Evolutionary conservation across 139 green algal genomes (phyloP).

Genomic region (Coccomyxa sp.): DNA sequence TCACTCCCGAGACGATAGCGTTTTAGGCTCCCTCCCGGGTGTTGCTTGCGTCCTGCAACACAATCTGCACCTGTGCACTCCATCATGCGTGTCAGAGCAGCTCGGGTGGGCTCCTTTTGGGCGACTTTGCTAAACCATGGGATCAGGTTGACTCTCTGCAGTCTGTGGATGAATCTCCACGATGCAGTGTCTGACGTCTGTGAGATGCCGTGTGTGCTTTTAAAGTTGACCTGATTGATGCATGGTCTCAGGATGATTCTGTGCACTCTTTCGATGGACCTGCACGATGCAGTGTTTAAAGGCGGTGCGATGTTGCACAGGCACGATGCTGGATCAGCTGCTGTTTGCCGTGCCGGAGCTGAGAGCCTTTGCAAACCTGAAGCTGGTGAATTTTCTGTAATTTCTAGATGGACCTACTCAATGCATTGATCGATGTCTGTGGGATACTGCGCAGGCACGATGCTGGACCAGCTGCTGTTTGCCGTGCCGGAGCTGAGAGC

Average conservation of each 20-base stretch:
- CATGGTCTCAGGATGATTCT: background rate
- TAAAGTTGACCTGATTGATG: background rate
- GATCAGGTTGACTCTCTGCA: constrained; percentile 41
- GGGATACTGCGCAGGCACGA: constrained; percentile 26
- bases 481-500: background rate
- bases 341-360: constrained; percentile 7
- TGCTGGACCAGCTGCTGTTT: constrained; percentile 45
- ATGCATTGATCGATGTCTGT: background rate
- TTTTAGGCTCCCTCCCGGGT: too few species aligned
- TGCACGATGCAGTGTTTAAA: background rate
- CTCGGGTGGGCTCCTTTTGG: background rate
- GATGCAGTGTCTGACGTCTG: background rate
- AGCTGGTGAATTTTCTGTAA: background rate
- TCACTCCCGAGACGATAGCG: too few species aligned
- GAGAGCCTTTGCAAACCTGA: background rate
- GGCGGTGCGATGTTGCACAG: constrained; percentile 3
- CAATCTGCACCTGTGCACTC: background rate
- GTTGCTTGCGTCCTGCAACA: background rate
- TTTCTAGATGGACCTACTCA: too few species aligned
- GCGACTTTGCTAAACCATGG: constrained; percentile 1
- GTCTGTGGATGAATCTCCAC: constrained; percentile 11
- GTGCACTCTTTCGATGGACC: too few species aligned
- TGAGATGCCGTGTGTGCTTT: background rate
- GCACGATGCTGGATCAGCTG: constrained; percentile 47
- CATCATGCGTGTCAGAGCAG: background rate